Evolutionary conservation across 2,329 filamentous ascomycete genomes (phyloP).

Genomic region (Aspergillus latus): DNA sequence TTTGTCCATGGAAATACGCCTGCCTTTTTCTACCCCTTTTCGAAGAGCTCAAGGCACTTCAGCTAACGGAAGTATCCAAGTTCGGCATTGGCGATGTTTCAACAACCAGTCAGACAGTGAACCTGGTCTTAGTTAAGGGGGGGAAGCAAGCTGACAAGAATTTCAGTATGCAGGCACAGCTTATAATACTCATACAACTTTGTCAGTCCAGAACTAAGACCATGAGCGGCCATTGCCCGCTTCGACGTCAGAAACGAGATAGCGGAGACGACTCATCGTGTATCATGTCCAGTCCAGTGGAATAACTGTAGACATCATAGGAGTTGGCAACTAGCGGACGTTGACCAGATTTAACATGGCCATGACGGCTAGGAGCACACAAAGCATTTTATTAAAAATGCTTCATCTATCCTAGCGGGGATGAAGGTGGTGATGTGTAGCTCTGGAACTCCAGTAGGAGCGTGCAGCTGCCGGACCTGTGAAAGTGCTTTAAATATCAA

Average conservation of each 20-base stretch:
- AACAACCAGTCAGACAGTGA: constrained; percentile 33
- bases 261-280: constrained; percentile 26
- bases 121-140: constrained; percentile 33
- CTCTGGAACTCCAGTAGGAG: too few relatives aligned
- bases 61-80: constrained; percentile 34
- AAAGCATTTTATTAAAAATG: background rate
- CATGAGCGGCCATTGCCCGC: constrained; percentile 9
- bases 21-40: constrained; percentile 34
- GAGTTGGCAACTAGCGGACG: background rate
- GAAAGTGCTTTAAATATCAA: background rate
- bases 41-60: constrained; percentile 26
- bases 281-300: constrained; percentile 7
- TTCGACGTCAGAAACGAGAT: constrained; percentile 24
- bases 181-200: constrained; percentile 24
- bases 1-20: constrained; percentile 23
- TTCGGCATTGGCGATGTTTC: constrained; percentile 43
- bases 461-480: background rate
- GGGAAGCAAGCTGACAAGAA: constrained; percentile 22
- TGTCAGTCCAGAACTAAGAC: constrained; percentile 23
- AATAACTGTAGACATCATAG: background rate
- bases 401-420: too few relatives aligned
- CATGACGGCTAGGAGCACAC: background rate
- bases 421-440: too few relatives aligned
- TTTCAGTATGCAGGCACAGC: constrained; percentile 25
- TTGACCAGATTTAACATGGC: background rate